Percentiles rank a stretch among this genome's conserved stretches.
Evolutionary conservation across 164 flowering plant genomes (phyloP).

Genomic region (Tinospora cordifolia): DNA sequence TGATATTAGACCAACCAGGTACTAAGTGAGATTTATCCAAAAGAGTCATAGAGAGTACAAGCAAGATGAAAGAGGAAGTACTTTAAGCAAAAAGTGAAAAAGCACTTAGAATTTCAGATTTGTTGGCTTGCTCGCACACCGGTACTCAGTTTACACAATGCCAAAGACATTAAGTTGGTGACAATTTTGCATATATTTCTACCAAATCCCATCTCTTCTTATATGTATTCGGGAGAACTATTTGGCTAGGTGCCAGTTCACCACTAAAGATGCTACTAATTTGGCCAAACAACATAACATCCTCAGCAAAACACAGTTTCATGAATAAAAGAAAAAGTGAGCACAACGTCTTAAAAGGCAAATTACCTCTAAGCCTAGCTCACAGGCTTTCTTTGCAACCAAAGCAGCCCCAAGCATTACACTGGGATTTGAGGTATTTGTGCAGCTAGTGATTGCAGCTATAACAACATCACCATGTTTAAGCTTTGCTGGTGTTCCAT

Average conservation of each 20-base stretch:
- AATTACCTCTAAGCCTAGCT: constrained; percentile 68
- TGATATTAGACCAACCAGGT: constrained; percentile 19
- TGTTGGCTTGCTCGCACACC: background rate
- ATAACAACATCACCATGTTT: constrained; percentile 92
- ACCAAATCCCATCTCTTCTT: background rate
- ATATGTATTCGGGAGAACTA: background rate
- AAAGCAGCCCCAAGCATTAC: constrained; percentile 96
- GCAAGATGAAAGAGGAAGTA: too few relatives aligned
- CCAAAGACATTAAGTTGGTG: background rate
- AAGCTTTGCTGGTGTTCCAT: constrained; percentile 71
- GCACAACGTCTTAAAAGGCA: background rate
- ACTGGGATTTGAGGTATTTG: constrained; percentile 94
- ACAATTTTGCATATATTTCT: background rate
- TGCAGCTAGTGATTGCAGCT: constrained; percentile 96
- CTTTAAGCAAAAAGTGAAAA: background rate
- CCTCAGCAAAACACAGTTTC: background rate
- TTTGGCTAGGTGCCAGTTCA: background rate
- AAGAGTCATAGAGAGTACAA: too few relatives aligned
- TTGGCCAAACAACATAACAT: background rate
- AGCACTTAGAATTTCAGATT: background rate
- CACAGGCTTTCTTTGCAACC: constrained; percentile 87
- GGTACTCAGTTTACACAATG: background rate
- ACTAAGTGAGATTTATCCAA: background rate
- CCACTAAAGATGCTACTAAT: background rate
- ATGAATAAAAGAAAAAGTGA: background rate